Conservation (phyloP, 148 eudicot genomes). For the Chenopodium suecicum region DNA sequence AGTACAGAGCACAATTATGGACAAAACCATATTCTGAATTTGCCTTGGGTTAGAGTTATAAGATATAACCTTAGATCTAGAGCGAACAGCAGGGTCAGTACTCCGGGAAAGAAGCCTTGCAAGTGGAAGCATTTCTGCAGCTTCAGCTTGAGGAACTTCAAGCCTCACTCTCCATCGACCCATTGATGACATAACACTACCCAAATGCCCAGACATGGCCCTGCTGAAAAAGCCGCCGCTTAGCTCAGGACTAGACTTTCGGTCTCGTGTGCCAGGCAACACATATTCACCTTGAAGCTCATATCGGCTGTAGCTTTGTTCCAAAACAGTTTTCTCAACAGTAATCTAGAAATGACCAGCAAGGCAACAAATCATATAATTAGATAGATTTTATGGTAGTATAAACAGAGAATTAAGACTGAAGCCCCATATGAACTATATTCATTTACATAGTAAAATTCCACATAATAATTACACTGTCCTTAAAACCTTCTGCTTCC, state of each 20-base stretch:
- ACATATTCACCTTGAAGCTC: constrained; percentile 99
- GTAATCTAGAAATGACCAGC: constrained; percentile 60
- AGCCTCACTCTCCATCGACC: constrained; percentile 99
- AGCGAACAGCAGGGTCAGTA: constrained; percentile 93
- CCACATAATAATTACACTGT: not conserved
- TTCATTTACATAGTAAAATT: not conserved
- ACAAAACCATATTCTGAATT: not conserved
- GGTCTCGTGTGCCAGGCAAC: constrained; percentile 88
- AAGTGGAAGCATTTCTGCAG: constrained; percentile 99
- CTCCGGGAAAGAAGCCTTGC: constrained; percentile 98
- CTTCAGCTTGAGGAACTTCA: constrained; percentile 97
- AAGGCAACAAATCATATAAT: not conserved
- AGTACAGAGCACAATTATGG: not conserved
- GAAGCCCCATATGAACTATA: not conserved
- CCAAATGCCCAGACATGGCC: constrained; percentile 92
- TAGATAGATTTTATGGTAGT: not conserved
- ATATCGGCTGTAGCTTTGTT: constrained; percentile 90
- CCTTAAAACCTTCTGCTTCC: not conserved
- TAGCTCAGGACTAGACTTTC: constrained; percentile 60
- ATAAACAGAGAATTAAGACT: not conserved
- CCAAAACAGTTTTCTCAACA: constrained; percentile 89
- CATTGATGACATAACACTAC: constrained; percentile 90
- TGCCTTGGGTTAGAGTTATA: not conserved
- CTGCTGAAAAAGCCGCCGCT: constrained; percentile 67
- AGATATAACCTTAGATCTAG: constrained; percentile 81